Base-by-base conservation (phyloP, 768 basidiomycete species). In the Pleurotus giganteus region DNA sequence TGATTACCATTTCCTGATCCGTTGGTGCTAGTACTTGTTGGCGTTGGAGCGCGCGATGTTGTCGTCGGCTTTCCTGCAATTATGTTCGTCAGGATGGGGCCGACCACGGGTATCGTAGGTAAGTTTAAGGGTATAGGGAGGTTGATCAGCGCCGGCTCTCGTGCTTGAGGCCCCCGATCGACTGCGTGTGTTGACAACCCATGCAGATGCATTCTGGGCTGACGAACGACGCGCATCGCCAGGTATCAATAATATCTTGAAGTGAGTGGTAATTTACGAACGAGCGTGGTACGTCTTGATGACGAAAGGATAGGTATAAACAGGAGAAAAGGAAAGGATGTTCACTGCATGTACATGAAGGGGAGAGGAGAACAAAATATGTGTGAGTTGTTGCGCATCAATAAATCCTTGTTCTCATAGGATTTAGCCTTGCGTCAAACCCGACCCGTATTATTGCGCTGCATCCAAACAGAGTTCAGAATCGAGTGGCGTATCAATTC, bases 81-180 rank as follows among this genome's bases (percentile, higher is more conserved):
- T 28, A 80, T 24, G 21, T 74, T 64, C 19, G 57, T 66, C 32
- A 74, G 49, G 15, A 82, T 27, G 2, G 71, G 67, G n/a, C 64
- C 63, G 27, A 76, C 60, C 26, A 80, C 45, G 2, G 80, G 76
- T 32, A 79, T 61, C 6, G 74, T 69, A 12, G 75, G 74, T 21
- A 76, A 42, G 13, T 15, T 15, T 29, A 51, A 26, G 6, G 74
- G 66, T 23, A 75, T 57, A 28, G 74, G 67, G 2, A 76, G 60
- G 31, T 70, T 68, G 36, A 75, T 64, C 57, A 75, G 73, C 2
- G 68, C 58, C 31, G 76, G 75, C 15, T 69, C 67, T 57, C 79
- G 76, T 45, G 66, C 68, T 8, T 71, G 61, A 29, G 73, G 64
- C 23, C 49, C 57, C 42, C 15, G 37, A 19, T 60, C 26, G 36